Evolutionary conservation across 2,329 filamentous ascomycete species (phyloP), one percentile per base, ranked within the genome.

Genomic region (Calonectria crousiana): DNA sequence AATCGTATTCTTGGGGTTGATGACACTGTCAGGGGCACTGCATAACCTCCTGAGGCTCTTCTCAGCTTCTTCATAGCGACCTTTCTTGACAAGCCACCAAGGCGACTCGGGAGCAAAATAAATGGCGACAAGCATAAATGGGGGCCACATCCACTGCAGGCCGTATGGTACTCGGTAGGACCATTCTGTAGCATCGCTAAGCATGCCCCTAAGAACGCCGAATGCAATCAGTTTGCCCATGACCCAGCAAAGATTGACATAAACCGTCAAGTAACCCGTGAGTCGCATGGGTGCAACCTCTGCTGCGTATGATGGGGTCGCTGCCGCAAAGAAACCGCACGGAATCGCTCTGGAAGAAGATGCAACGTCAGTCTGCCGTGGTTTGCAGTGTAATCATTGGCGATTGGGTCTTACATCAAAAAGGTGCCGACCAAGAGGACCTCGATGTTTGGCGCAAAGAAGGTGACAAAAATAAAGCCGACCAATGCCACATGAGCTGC

Each of bases 401-500:
- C 20, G 26, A 23, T 23, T 4, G 16, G n/a, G n/a, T 6, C 52
- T 58, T 11, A 71, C 47, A 71, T 53, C 4, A 71, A 58, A 23
- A 58, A 60, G 28, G 67, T 72, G 6, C 72, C 74, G 3, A 67
- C 72, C 8, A 76, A 28, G 28, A 76, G 30, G 10, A 69, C 52
- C 16, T 56, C 44, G 8, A 76, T 52, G n/a, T 56, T 75, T 9
- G 52, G 58, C 13, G 79, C 78, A 52, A 79, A 80, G 67, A 80
- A 80, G 2, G 67, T 56, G 32, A 79, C 69, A 58, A 80, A 80
- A 47, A 80, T 75, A 32, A 78, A 77, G 14, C 56, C 72, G 9
- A 71, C 65, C 38, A 86, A 73, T 76, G 76, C 44, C 4, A 82
- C 73, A 53, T 89, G 75, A 6, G 88, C 88, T 6, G 76, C 84